These are phyloP conservation scores for Gossypium trilobum DNA, from an alignment of 441 rosid genomes.

Conservation along the genomic window DNA sequence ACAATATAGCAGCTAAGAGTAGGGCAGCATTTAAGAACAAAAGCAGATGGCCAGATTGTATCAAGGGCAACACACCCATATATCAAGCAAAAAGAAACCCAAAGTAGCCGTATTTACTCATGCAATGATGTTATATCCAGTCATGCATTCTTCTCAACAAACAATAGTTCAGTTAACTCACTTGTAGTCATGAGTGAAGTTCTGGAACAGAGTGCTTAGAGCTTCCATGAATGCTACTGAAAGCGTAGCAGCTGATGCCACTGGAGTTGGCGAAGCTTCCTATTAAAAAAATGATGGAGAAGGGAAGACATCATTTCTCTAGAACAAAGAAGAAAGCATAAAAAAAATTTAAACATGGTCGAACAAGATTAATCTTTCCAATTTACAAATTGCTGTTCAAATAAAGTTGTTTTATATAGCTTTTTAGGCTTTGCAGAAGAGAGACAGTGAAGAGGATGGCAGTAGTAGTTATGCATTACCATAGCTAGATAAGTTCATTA, in stretches of 20 bases:
- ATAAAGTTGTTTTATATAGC: background rate
- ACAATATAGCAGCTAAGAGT: background rate
- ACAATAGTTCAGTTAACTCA: conserved; percentile 28
- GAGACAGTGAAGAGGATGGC: background rate
- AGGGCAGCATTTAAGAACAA: background rate
- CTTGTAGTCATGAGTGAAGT: conserved; percentile 76
- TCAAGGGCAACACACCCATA: background rate
- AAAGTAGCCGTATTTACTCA: background rate
- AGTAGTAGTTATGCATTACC: background rate
- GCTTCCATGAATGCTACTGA: conserved; percentile 98
- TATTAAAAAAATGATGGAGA: conserved; percentile 22
- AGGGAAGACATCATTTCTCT: background rate
- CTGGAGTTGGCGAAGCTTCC: conserved; percentile 91
- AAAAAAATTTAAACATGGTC: background rate
- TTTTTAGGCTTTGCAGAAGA: background rate
- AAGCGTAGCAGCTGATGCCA: conserved; percentile 87
- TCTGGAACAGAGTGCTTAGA: conserved; percentile 67
- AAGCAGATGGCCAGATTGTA: background rate
- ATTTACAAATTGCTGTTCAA: background rate
- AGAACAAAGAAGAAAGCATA: background rate
- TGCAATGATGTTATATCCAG: conserved; percentile 9
- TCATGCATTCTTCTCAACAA: conserved; percentile 11
- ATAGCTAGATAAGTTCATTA: background rate
- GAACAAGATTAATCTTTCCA: background rate
- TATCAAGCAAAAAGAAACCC: conserved; percentile 6